phyloP scores from a whole-genome alignment of 306 rosid species.

The Geum urbanum region DNA sequence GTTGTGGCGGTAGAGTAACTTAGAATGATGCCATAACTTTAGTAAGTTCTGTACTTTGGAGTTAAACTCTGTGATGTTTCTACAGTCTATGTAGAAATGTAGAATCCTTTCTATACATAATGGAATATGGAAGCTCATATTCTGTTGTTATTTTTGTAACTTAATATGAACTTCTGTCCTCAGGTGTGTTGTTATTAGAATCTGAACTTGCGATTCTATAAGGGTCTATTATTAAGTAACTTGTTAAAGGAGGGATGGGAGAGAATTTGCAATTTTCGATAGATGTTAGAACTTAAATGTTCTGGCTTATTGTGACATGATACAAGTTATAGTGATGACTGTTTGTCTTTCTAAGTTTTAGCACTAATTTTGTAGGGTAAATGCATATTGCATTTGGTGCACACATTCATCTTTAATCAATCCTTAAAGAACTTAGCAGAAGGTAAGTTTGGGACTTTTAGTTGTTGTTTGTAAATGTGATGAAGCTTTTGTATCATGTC shows the following conservation, averaged over 20 bases:
- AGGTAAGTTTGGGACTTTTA: neutral
- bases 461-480: neutral
- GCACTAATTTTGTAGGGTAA: neutral
- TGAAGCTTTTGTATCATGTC: conserved; percentile 2
- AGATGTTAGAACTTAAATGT: neutral
- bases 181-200: neutral
- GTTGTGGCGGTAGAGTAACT: neutral
- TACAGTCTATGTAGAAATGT: neutral
- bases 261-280: neutral
- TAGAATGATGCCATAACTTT: neutral
- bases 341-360: neutral
- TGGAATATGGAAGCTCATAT: neutral
- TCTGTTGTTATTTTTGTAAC: neutral
- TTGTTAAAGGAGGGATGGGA: neutral
- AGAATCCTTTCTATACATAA: neutral
- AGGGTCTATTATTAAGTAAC: neutral
- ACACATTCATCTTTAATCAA: neutral
- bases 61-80: neutral
- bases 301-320: neutral
- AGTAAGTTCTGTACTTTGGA: neutral
- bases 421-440: neutral
- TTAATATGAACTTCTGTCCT: neutral
- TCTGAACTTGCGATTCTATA: neutral
- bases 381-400: neutral
- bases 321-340: neutral